These are phyloP conservation scores for Delitschia confertaspora DNA, from an alignment of 495 filamentous ascomycete genomes.

Conservation along the genomic window DNA sequence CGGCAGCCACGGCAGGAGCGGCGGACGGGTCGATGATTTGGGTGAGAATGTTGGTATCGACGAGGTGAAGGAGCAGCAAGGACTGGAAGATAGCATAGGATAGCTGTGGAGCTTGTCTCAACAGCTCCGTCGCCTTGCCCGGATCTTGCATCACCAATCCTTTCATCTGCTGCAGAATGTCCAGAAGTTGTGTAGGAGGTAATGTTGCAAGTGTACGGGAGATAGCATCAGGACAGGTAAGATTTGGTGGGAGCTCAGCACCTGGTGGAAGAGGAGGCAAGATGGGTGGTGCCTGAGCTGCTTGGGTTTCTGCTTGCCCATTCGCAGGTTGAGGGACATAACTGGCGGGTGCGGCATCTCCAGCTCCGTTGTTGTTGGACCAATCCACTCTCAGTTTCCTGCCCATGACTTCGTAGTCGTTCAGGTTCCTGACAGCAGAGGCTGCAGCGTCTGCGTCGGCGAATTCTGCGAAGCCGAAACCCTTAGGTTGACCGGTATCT, in stretches of 20 bases:
- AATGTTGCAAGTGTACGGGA: conserved; percentile 78
- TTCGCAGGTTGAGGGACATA: conserved; percentile 37
- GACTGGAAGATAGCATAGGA: conserved; percentile 95
- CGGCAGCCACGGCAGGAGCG: conserved; percentile 18
- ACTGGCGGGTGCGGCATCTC: conserved; percentile 50
- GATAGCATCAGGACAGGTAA: conserved; percentile 83
- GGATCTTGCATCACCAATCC: conserved; percentile 72
- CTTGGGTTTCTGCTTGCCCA: conserved; percentile 35
- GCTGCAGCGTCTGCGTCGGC: conserved; percentile 83
- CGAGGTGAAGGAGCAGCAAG: conserved; percentile 83
- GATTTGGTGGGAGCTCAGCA: conserved; percentile 66
- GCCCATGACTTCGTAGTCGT: conserved; percentile 93
- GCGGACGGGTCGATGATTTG: conserved; percentile 50
- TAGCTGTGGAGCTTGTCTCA: conserved; percentile 84
- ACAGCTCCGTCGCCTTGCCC: conserved; percentile 72
- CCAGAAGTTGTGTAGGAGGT: conserved; percentile 80
- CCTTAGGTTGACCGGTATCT: conserved; percentile 89
- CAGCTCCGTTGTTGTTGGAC: conserved; percentile 78
- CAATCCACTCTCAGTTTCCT: conserved; percentile 91
- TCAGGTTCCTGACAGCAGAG: conserved; percentile 89
- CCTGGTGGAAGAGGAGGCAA: conserved; percentile 79
- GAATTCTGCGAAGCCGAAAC: conserved; percentile 94
- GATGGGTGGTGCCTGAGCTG: conserved; percentile 20
- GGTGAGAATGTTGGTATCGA: conserved; percentile 55
- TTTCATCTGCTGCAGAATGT: conserved; percentile 94